Evolutionary conservation across 495 filamentous ascomycete species (phyloP), one percentile per base, ranked within the genome.

Genomic region (Saxophila tyrrhenica): DNA sequence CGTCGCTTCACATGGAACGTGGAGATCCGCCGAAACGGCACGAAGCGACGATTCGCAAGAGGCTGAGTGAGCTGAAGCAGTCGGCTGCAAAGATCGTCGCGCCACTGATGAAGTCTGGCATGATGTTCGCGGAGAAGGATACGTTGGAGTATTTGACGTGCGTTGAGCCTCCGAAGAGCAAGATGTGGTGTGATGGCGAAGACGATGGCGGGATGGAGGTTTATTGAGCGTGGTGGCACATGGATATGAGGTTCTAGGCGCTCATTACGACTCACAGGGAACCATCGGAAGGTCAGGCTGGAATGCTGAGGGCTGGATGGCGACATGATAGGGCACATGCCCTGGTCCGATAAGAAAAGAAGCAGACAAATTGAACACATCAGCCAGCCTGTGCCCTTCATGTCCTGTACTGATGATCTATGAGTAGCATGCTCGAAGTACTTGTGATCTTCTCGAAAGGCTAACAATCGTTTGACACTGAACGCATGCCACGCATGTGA

Each of bases 61-160:
- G 54, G 41, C 51, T 64, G 13, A 55, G 57, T 23, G 21, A 23
- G 25, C 25, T 67, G 32, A 67, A 67, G 58, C 53, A 48, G 11
- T 56, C 53, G 47, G 63, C 62, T 11, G 25, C 16, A 39, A 42
- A 32, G 16, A 50, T 62, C 3, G 64, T 64, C n/a, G 29, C 17
- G 51, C 52, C 63, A 0, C 20, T 67, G 46, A 21, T 52, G 25
- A 56, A 59, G 48, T 61, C 61, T 22, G 41, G 58, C 10, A 53
- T 65, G 61, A 52, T 61, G 45, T 61, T 56, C 41, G 50, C 54
- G 29, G 59, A 60, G 23, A 52, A 24, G 10, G 43, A 57, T 44
- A 42, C 22, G 20, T 32, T 67, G 32, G 54, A 54, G 9, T 64
- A 65, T 51, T 42, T 67, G 50, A 65, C 61, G 17, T 67, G 63